phyloP scores from a whole-genome alignment of 1,139 yeast species.

The Taphrina sp. region DNA sequence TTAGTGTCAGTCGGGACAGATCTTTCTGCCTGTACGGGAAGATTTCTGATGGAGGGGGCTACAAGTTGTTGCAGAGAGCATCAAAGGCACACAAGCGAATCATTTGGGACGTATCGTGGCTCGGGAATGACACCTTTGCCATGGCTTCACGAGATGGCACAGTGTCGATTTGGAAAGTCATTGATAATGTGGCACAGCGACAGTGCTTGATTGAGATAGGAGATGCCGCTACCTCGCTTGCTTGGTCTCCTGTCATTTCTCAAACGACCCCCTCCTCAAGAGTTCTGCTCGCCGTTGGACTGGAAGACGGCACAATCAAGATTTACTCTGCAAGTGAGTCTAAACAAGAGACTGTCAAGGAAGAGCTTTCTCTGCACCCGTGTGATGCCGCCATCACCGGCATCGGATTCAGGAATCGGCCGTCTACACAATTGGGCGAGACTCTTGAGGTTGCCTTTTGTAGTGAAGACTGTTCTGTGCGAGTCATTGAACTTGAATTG shows the following conservation, averaged over 20 bases:
- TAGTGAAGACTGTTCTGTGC: conserved; percentile 66
- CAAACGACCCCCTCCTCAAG: conserved; percentile 34
- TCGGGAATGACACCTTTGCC: conserved; percentile 57
- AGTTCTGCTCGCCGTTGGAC: conserved; percentile 61
- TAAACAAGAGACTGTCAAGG: conserved; percentile 45
- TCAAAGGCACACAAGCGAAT: conserved; percentile 85
- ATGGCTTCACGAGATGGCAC: conserved; percentile 88
- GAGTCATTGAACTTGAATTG: conserved; percentile 45
- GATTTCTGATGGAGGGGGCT: conserved; percentile 48
- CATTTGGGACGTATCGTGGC: conserved; percentile 94
- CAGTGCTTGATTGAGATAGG: conserved; percentile 51
- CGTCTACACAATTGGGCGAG: conserved; percentile 36
- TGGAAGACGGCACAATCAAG: conserved; percentile 60
- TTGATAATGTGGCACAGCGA: conserved; percentile 36
- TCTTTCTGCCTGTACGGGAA: conserved; percentile 75
- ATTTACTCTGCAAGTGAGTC: neutral
- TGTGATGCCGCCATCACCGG: conserved; percentile 53
- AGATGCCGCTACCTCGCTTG: conserved; percentile 66
- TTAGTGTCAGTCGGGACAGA: conserved; percentile 89
- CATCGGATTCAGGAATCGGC: conserved; percentile 53
- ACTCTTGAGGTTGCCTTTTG: conserved; percentile 57
- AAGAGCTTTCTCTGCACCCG: conserved; percentile 53
- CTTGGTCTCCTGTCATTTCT: conserved; percentile 38
- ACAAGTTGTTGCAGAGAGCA: conserved; percentile 42
- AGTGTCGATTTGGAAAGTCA: conserved; percentile 66